A percentile compares a stretch with the other conserved stretches of the same genome.
Conservation (phyloP, 495 filamentous ascomycete species). For the Aspergillus nanangensis region DNA sequence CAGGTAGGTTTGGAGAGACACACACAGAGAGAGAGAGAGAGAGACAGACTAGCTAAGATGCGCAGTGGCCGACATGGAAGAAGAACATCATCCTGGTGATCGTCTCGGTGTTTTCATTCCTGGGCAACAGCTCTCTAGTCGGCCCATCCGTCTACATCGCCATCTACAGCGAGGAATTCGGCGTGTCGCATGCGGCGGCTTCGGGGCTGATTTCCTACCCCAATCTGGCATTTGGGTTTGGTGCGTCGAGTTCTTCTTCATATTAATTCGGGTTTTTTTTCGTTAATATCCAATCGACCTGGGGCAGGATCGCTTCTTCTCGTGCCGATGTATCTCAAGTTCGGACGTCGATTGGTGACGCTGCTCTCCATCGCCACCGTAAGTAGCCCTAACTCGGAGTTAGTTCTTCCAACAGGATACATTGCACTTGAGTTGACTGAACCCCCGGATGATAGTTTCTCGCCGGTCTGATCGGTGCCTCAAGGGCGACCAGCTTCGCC, state of each 20-base stretch:
- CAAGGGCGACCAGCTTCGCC: slow-evolving; percentile 43
- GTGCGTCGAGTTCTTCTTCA: slow-evolving; percentile 18
- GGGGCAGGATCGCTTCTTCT: slow-evolving; percentile 48
- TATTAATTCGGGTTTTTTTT: slow-evolving; percentile 4
- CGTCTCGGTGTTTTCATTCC: slow-evolving; percentile 56
- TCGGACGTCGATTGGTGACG: slow-evolving; percentile 54
- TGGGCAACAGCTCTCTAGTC: slow-evolving; percentile 53
- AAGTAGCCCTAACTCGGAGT: slow-evolving; percentile 9
- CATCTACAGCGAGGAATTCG: slow-evolving; percentile 52
- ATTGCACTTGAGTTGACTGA: too few relatives aligned
- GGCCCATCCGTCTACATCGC: slow-evolving; percentile 59
- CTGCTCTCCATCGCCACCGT: slow-evolving; percentile 44
- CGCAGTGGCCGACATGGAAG: slow-evolving; percentile 52
- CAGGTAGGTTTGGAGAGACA: slow-evolving; percentile 30
- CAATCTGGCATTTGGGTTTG: slow-evolving; percentile 60
- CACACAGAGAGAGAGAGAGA: neutral
- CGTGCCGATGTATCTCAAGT: slow-evolving; percentile 55
- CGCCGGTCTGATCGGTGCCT: slow-evolving; percentile 53
- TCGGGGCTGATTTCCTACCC: slow-evolving; percentile 58
- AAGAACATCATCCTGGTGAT: slow-evolving; percentile 58
- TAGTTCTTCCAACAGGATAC: neutral
- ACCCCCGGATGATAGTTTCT: too few relatives aligned
- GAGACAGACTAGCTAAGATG: slow-evolving; percentile 4
- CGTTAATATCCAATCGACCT: too few relatives aligned
- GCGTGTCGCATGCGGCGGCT: slow-evolving; percentile 42